Conservation (phyloP, 345 rosid species). For the Erysimum cheiranthoides region DNA sequence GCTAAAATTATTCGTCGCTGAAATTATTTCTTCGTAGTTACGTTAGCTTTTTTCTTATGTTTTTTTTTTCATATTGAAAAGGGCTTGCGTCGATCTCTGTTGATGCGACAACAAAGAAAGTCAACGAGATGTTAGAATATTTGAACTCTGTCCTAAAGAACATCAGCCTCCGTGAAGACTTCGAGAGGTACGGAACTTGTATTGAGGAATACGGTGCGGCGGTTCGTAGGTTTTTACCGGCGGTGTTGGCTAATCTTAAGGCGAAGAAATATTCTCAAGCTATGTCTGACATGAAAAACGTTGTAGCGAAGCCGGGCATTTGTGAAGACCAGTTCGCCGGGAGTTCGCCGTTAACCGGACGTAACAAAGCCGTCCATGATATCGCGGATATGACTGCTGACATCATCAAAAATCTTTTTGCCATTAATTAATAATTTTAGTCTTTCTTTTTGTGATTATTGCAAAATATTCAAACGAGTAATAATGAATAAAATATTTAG, state of each 20-base stretch:
- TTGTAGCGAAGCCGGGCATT: not conserved
- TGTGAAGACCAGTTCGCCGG: slow-evolving; percentile 23
- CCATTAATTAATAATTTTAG: not conserved
- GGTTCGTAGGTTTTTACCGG: slow-evolving; percentile 30
- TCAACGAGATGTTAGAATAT: not conserved
- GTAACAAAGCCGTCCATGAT: slow-evolving; percentile 33
- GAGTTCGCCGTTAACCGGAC: not conserved
- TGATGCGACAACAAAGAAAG: slow-evolving; percentile 29
- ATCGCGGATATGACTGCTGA: slow-evolving; percentile 38
- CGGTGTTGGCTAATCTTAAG: slow-evolving; percentile 6
- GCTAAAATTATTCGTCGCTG: not conserved
- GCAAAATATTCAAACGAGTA: not conserved
- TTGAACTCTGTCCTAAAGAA: not conserved
- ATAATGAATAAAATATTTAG: not conserved
- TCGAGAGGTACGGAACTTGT: slow-evolving; percentile 34
- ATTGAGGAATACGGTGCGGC: slow-evolving; percentile 31
- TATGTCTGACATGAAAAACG: not conserved
- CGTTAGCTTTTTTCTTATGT: not conserved
- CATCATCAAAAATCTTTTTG: slow-evolving; percentile 24
- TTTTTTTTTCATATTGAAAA: not conserved
- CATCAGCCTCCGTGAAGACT: not conserved
- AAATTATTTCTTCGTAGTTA: no score
- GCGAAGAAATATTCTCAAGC: slow-evolving; percentile 19
- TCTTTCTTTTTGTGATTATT: not conserved
- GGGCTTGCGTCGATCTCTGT: slow-evolving; percentile 37